Conservation (phyloP, 2,329 filamentous ascomycete genomes). For the Penicillium hesseltinei region DNA sequence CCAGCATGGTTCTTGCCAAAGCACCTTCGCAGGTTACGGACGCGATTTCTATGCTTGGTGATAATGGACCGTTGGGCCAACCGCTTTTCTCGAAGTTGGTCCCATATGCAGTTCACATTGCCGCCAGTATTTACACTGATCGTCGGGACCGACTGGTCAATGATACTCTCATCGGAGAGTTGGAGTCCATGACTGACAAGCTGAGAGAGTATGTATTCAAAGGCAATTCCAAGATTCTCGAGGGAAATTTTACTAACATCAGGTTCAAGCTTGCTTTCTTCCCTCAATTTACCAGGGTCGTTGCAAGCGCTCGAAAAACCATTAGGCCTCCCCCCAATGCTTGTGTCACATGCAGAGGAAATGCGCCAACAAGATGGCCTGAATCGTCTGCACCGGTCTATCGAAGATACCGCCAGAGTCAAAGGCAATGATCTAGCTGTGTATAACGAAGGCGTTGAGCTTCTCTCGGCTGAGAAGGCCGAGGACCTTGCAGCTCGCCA, state of each 20-base stretch:
- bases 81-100: conserved; percentile 89
- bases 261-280: conserved; percentile 59
- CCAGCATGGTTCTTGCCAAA: conserved; percentile 79
- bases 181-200: conserved; percentile 76
- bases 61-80: conserved; percentile 75
- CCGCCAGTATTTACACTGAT: conserved; percentile 92
- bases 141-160: conserved; percentile 87
- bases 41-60: conserved; percentile 75
- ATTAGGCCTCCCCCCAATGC: conserved; percentile 77
- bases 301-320: conserved; percentile 94
- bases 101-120: conserved; percentile 91
- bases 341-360: conserved; percentile 90
- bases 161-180: conserved; percentile 77
- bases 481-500: conserved; percentile 75
- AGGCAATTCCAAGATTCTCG: too few relatives aligned
- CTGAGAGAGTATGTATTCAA: conserved; percentile 63
- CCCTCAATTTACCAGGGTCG: conserved; percentile 84
- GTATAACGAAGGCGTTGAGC: conserved; percentile 78
- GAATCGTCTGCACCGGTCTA: conserved; percentile 70
- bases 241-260: conserved; percentile 10
- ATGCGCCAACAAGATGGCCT: conserved; percentile 87
- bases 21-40: conserved; percentile 79
- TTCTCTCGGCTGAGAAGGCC: conserved; percentile 74
- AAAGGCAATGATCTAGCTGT: conserved; percentile 72
- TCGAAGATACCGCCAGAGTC: conserved; percentile 88